Evolutionary conservation across 73 alveolate genomes (phyloP).

Genomic region (Tetrahymena elliotti): DNA sequence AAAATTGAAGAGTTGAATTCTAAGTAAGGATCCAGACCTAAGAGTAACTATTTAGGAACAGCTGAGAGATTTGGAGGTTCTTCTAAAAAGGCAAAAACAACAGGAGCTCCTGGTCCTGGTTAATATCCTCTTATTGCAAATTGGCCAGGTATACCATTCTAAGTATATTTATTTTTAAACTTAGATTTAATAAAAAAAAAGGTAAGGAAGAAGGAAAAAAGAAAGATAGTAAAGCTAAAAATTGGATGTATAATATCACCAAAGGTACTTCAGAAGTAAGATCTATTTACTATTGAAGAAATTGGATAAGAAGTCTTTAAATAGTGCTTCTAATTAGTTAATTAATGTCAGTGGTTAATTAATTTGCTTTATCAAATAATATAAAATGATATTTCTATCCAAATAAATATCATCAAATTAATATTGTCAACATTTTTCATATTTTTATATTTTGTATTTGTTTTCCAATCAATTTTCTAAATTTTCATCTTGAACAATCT

Average conservation of each 20-base stretch:
- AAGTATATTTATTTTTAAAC: not conserved
- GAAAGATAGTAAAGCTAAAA: not conserved
- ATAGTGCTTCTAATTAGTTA: not conserved
- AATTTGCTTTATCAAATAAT: too few relatives aligned
- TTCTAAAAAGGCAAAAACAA: not conserved
- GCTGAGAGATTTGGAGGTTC: not conserved
- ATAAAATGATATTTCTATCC: not conserved
- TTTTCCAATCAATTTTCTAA: too few relatives aligned
- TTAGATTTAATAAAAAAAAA: not conserved
- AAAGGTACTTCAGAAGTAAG: not conserved
- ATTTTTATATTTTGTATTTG: too few relatives aligned
- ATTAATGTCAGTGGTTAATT: not conserved
- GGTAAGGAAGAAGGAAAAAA: not conserved
- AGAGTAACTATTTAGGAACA: not conserved
- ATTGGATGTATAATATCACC: not conserved
- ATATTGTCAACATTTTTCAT: not conserved
- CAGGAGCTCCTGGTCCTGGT: not conserved
- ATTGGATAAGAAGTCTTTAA: not conserved
- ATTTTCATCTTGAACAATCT: too few relatives aligned
- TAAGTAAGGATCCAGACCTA: not conserved
- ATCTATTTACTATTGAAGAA: not conserved
- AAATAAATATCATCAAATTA: not conserved
- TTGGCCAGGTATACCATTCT: not conserved
- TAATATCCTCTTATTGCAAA: not conserved
- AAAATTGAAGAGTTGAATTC: not conserved